These are phyloP conservation scores for Magnusiomyces suaveolens DNA, from an alignment of 1,139 yeast genomes.

Conservation along the genomic window DNA sequence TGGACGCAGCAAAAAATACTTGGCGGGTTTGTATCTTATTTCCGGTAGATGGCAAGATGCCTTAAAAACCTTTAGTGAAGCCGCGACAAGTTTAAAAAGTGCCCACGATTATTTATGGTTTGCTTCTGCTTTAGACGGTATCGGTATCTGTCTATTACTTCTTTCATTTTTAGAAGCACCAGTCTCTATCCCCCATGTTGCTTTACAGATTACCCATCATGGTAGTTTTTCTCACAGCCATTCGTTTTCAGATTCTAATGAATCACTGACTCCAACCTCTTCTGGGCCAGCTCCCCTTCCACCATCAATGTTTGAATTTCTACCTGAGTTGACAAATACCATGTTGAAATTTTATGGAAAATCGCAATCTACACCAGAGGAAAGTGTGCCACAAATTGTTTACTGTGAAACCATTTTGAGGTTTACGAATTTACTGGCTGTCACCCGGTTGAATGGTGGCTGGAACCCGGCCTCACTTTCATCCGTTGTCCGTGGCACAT, in stretches of 20 bases:
- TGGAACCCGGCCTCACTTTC: conserved; percentile 39
- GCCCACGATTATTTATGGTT: conserved; percentile 79
- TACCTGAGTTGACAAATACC: conserved; percentile 43
- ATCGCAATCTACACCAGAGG: conserved; percentile 54
- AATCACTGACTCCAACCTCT: conserved; percentile 13
- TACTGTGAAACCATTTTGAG: conserved; percentile 66
- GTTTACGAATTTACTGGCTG: conserved; percentile 51
- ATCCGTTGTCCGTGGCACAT: conserved; percentile 33
- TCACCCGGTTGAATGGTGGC: conserved; percentile 44
- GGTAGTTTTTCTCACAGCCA: conserved; percentile 3
- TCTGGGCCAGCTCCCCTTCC: conserved; percentile 15
- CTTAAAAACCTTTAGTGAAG: conserved; percentile 58
- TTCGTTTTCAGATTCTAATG: conserved; percentile 8
- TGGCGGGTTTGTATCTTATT: conserved; percentile 66
- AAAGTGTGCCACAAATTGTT: conserved; percentile 74
- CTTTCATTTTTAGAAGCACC: conserved; percentile 51
- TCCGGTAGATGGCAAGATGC: conserved; percentile 76
- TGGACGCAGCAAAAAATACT: conserved; percentile 68
- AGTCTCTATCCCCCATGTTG: conserved; percentile 49
- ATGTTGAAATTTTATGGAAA: conserved; percentile 49
- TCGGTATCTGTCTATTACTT: conserved; percentile 56
- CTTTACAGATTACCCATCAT: conserved; percentile 18
- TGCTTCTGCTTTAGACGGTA: conserved; percentile 74
- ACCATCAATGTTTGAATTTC: conserved; percentile 38
- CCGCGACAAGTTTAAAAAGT: conserved; percentile 49